A percentile compares a stretch with the other conserved stretches of the same genome.
These are phyloP conservation scores for Trichoderma polysporum DNA, from an alignment of 2,329 filamentous ascomycete genomes.

Conservation along the genomic window DNA sequence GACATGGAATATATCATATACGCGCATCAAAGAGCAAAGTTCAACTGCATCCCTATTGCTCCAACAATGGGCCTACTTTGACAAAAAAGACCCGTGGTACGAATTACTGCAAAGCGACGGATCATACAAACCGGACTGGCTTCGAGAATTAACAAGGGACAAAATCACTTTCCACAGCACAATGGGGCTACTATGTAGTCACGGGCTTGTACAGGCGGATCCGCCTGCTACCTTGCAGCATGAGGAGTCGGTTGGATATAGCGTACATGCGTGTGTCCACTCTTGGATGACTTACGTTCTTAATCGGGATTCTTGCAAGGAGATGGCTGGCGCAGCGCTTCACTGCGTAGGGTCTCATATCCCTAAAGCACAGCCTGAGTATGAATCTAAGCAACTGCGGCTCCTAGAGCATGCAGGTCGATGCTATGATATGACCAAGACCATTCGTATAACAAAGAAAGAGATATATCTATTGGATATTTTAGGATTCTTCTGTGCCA, in stretches of 20 bases:
- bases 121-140: neutral
- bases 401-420: neutral
- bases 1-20: neutral
- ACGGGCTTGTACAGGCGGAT: neutral
- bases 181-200: neutral
- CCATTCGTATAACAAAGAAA: neutral
- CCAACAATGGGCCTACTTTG: neutral
- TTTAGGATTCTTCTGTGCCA: neutral
- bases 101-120: neutral
- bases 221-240: neutral
- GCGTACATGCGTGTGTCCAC: neutral
- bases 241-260: neutral
- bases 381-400: neutral
- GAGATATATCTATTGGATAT: neutral
- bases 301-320: neutral
- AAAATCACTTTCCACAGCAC: neutral
- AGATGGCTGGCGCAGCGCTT: neutral
- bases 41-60: neutral
- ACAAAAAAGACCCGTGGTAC: neutral
- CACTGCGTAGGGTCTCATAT: neutral
- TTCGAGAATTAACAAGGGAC: neutral
- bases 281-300: neutral
- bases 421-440: neutral
- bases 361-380: neutral
- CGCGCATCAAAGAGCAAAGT: neutral